Evolutionary conservation across 2,329 filamentous ascomycete species (phyloP).

Genomic region (Neurospora sp.): DNA sequence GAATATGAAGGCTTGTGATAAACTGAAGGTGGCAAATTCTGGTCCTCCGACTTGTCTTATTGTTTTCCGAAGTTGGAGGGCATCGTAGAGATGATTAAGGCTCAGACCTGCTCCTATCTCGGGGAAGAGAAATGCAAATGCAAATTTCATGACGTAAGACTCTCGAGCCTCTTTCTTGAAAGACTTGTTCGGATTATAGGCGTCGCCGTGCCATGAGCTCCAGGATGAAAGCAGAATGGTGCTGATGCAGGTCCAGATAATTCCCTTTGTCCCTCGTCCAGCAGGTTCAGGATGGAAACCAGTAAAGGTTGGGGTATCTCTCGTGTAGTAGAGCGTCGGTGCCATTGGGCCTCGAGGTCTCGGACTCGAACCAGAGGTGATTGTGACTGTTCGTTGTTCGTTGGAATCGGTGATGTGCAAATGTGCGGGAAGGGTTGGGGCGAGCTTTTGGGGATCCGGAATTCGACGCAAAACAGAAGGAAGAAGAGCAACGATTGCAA

Average conservation of each 20-base stretch:
- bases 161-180: accelerated
- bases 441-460: too few relatives aligned
- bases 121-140: neutral
- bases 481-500: too few relatives aligned
- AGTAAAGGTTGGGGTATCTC: neutral
- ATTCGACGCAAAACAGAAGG: too few relatives aligned
- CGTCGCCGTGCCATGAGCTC: neutral
- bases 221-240: neutral
- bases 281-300: neutral
- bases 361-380: neutral
- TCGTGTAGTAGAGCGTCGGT: neutral
- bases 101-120: neutral
- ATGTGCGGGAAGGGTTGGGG: neutral
- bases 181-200: neutral
- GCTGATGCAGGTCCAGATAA: neutral
- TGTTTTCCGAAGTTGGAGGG: neutral
- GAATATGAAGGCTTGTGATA: neutral
- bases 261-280: neutral
- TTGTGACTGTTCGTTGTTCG: neutral
- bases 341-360: neutral
- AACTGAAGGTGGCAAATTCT: neutral
- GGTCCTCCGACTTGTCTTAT: neutral
- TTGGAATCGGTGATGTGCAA: accelerated
- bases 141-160: too few relatives aligned
- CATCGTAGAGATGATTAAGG: accelerated